These are phyloP conservation scores for Cadophora gregata DNA, from an alignment of 2,329 filamentous ascomycete species.

Conservation along the genomic window DNA sequence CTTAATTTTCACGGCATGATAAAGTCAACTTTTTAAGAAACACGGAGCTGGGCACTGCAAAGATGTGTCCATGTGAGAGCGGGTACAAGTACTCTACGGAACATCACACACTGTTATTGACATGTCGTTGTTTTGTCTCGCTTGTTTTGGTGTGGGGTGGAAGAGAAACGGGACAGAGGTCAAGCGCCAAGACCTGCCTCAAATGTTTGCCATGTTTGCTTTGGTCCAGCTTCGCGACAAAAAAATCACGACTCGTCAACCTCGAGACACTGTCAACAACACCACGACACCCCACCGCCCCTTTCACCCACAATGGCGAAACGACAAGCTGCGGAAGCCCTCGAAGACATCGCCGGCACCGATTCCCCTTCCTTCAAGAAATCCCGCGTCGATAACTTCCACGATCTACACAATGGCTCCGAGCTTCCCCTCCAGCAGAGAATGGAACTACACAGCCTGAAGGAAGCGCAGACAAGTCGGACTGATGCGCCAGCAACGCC, in stretches of 20 bases:
- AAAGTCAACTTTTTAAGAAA: too few species aligned
- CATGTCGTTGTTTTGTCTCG: background rate
- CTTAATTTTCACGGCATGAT: too few species aligned
- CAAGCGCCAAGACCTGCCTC: background rate
- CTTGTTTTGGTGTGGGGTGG: background rate
- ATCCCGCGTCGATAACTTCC: constrained; percentile 53
- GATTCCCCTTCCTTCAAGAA: constrained; percentile 65
- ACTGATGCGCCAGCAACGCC: constrained; percentile 14
- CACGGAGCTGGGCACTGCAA: background rate
- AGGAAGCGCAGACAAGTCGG: constrained; percentile 19
- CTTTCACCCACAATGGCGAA: constrained; percentile 52
- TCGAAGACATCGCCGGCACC: constrained; percentile 61
- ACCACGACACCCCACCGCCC: background rate
- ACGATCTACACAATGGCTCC: constrained; percentile 38
- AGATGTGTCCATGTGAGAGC: background rate
- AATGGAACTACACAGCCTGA: constrained; percentile 28
- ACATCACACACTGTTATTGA: background rate
- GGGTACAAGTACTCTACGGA: background rate
- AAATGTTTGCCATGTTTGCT: constrained; percentile 11
- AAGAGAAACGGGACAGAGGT: background rate
- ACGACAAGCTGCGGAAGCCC: constrained; percentile 64
- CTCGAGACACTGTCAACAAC: constrained; percentile 1
- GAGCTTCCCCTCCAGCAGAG: constrained; percentile 41
- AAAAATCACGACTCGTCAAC: constrained; percentile 21
- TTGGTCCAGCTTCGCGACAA: constrained; percentile 16